A percentile compares a stretch with the other conserved stretches of the same genome.
These are phyloP conservation scores for Gossypium davidsonii DNA, from an alignment of 441 rosid species.

Conservation along the genomic window DNA sequence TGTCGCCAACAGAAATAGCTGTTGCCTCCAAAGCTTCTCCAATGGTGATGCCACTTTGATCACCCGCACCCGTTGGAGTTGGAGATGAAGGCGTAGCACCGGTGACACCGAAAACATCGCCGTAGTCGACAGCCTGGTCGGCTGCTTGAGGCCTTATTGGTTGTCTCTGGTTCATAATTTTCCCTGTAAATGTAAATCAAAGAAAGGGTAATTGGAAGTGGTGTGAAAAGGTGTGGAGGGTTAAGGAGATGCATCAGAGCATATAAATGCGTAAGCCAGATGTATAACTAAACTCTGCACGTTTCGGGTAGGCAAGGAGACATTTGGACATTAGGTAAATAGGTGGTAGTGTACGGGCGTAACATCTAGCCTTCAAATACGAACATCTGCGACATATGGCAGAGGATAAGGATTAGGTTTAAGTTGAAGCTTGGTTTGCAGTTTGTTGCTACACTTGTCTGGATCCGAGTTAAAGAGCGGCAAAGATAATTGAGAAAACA, in stretches of 20 bases:
- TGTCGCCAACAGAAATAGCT: slow-evolving; percentile 41
- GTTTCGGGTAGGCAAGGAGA: background rate
- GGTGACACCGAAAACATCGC: slow-evolving; percentile 29
- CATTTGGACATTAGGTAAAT: background rate
- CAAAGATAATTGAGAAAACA: background rate
- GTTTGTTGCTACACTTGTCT: background rate
- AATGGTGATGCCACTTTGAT: slow-evolving; percentile 25
- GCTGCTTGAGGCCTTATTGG: slow-evolving; percentile 18
- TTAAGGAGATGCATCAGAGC: background rate
- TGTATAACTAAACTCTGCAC: background rate
- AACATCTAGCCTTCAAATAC: background rate
- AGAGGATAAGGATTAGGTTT: background rate
- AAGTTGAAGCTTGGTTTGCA: background rate
- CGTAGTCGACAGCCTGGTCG: slow-evolving; percentile 28
- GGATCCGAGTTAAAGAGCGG: background rate
- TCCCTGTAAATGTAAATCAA: background rate
- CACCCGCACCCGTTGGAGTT: slow-evolving; percentile 10
- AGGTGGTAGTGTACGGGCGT: background rate
- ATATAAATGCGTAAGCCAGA: background rate
- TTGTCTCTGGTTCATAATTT: slow-evolving; percentile 33
- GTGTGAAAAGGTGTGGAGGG: background rate
- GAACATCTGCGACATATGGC: background rate
- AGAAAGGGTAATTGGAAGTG: background rate
- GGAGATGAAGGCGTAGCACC: slow-evolving; percentile 6
- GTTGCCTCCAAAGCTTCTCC: slow-evolving; percentile 58